A percentile compares a stretch with the other conserved stretches of the same genome.
Evolutionary conservation across 768 basidiomycete genomes (phyloP).

Genomic region (Piloderma croceum): DNA sequence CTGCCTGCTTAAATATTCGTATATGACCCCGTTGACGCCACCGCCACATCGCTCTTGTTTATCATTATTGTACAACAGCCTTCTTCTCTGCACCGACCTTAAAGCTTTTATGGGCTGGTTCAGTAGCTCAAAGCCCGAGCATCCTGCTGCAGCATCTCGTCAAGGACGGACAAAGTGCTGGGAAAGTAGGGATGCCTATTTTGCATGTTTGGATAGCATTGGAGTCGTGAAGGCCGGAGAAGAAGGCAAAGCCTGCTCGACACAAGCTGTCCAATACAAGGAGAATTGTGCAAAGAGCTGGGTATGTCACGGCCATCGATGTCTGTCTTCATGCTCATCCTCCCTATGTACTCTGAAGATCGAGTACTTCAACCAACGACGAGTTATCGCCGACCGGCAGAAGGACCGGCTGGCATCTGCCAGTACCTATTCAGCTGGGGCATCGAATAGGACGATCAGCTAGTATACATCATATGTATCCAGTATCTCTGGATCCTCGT

Average conservation of each 20-base stretch:
- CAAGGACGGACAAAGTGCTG: conserved; percentile 80
- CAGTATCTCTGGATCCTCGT: too few species aligned
- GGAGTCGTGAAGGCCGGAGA: conserved; percentile 72
- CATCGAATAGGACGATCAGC: too few species aligned
- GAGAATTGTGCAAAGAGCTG: conserved; percentile 81
- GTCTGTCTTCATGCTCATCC: not conserved
- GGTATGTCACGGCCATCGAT: conserved; percentile 44
- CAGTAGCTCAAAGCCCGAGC: conserved; percentile 32
- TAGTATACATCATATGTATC: too few species aligned
- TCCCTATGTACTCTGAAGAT: conserved; percentile 69
- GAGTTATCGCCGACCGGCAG: conserved; percentile 76
- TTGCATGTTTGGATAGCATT: conserved; percentile 69
- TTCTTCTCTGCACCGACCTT: too few species aligned
- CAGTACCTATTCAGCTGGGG: too few species aligned
- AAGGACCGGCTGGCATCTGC: conserved; percentile 70
- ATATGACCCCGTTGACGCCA: too few species aligned
- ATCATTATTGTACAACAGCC: too few species aligned
- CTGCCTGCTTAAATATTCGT: too few species aligned
- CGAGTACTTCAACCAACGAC: conserved; percentile 90
- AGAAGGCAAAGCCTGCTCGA: conserved; percentile 53
- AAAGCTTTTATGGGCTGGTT: conserved; percentile 26
- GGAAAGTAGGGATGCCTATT: conserved; percentile 80
- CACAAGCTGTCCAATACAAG: conserved; percentile 57
- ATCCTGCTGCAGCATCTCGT: conserved; percentile 40
- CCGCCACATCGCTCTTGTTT: too few species aligned